Evolutionary conservation across 306 rosid species (phyloP).

Genomic region (Gastrolobium bilobum): DNA sequence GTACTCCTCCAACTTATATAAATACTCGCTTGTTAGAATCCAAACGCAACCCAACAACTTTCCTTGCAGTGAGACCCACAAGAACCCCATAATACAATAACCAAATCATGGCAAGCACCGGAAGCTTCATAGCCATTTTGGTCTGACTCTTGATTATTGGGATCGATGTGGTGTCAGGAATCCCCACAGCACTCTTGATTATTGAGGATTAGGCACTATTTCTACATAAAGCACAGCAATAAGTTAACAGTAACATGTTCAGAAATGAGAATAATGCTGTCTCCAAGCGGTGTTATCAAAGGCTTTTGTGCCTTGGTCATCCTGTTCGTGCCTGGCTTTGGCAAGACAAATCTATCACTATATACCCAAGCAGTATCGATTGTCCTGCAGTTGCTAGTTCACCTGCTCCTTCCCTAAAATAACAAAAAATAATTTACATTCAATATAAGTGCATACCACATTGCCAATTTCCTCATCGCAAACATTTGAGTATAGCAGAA

Average conservation of each 20-base stretch:
- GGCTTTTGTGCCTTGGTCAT: neutral
- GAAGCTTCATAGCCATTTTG: no score
- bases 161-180: no score
- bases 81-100: no score
- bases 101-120: no score
- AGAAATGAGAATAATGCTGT: neutral
- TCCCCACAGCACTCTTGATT: no score
- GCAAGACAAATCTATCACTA: neutral
- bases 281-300: neutral
- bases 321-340: neutral
- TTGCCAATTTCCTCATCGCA: neutral
- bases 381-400: slow-evolving; percentile 13
- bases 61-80: no score
- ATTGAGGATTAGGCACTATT: no score
- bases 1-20: no score
- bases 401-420: neutral
- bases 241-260: neutral
- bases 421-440: neutral
- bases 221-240: no score
- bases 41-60: no score
- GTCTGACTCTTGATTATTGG: no score
- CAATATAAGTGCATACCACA: neutral
- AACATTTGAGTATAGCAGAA: slow-evolving; percentile 11
- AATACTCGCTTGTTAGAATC: no score
- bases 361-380: neutral